Base-by-base conservation (phyloP, 768 basidiomycete genomes). In the Russula sp. region DNA sequence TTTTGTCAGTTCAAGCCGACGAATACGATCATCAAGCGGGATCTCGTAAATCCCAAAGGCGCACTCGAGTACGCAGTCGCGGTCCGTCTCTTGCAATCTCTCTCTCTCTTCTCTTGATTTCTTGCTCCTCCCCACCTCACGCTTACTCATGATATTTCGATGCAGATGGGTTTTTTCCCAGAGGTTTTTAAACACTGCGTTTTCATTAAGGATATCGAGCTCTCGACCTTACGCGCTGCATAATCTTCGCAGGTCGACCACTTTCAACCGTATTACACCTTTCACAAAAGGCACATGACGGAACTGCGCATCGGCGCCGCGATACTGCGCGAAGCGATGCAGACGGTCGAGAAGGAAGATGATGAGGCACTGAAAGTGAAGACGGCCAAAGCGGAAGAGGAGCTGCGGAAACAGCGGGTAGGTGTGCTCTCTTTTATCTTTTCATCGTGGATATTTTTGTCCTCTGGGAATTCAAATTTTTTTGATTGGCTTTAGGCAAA, bases 11-110 rank as follows among this genome's bases (percentile, higher is more conserved):
- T 93, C 81, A 93, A 91, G 75, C 78, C 83, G 7, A 91, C 89
- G 16, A 94, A 94, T 69, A 73, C 71, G 36, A 76, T 76, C 24
- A 88, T 92, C 77, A 82, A 89, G 76, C 79, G 81, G 18, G 76
- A 84, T 65, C 72, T 93, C 34, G 80, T 94, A 18, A 82, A 90
- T 46, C 84, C 16, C 83, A 87, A 77, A 74, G 89, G 91, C 3
- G 80, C 88, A 0, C 75, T 94, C 44, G 91, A 94, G 72, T 93
- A 89, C 76, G 90, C 88, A 0, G 79, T 90, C 48, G 89, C 83
- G 70, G 91, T 90, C 34, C 74, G 88, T 79, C 36, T 36, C 42
- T n/a, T n/a, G 36, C 20, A 44, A 40, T 40, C 38, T 30, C 30
- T 40, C 24, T 69, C 92, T 88, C 81, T 16, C 1, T 30, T 1